Base-by-base conservation (phyloP, 257 asterid genomes). In the Salvia hispanica region DNA sequence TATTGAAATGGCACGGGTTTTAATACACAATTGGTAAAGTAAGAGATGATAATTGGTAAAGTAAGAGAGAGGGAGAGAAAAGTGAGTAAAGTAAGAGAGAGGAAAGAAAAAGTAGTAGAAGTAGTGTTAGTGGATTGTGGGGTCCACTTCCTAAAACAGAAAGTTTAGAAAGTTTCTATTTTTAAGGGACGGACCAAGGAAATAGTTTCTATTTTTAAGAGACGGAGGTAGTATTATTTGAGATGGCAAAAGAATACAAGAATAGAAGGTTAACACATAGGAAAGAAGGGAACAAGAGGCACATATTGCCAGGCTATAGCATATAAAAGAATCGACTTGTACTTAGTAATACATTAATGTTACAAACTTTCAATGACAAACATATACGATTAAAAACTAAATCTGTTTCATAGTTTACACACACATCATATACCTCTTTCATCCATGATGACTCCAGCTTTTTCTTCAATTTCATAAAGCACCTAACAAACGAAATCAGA, bases 391-490 rank as follows among this genome's bases (percentile, higher is more conserved):
- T 42, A 45, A 37, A 46, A 33, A 53, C 58, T 3, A 36, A 43
- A 44, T 37, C 12, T 33, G 44, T 58, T 44, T 57, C 31, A 52
- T 10, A 61, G 31, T 25, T 45, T 5, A 53, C 45, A 13, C 21
- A 25, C 31, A 25, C 31, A 53, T 61, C 34, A 52, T 73, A 43
- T 70, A 91, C 97, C 97, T 73, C 99, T 88, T 83, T 93, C 99
- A 34, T 91, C 97, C 88, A 93, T 74, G 80, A 93, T 88, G 64
- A 78, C 79, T 46, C 79, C 91, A 45, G 96, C 88, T 72, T 88
- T 93, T 82, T 83, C 87, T 76, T 93, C 99, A 64, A 93, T 81
- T 82, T 93, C 97, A 60, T 76, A 66, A 48, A 93, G 95, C 72
- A 93, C 96, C 97, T 91, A 66, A 52, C 16, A 60, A 72, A 61